Evolutionary conservation across 2,329 filamentous ascomycete genomes (phyloP).

Genomic region (Beauveria rudraprayagi): DNA sequence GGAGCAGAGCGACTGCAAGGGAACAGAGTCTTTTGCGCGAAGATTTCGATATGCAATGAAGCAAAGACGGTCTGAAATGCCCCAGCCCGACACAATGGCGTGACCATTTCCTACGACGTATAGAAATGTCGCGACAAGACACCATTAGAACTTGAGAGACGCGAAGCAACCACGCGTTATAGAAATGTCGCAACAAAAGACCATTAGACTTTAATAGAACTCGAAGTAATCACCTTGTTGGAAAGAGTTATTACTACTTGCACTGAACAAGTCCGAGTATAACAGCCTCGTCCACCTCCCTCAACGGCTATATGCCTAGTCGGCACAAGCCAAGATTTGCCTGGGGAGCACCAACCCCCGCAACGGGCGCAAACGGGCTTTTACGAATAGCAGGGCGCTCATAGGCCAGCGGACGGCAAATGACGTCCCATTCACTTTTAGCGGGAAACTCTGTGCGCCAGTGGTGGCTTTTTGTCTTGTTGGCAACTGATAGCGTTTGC

Average conservation of each 20-base stretch:
- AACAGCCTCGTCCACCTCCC: neutral
- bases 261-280: no score
- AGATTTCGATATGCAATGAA: conserved; percentile 42
- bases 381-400: conserved; percentile 4
- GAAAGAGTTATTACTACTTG: no score
- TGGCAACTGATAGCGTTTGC: neutral
- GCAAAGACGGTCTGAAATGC: conserved; percentile 19
- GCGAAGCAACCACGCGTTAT: no score
- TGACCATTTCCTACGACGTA: neutral
- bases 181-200: no score
- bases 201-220: no score
- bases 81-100: neutral
- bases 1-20: conserved; percentile 44
- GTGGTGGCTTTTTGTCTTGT: neutral
- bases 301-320: neutral
- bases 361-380: neutral
- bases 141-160: no score
- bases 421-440: conserved; percentile 2
- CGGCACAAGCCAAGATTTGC: neutral
- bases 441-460: neutral
- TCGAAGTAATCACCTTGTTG: no score
- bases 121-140: no score
- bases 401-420: conserved; percentile 1
- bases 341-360: neutral
- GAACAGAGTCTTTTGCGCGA: conserved; percentile 44